Evolutionary conservation across 148 eudicot genomes (phyloP), one percentile per base, ranked within the genome.

Genomic region (Spergularia marina): DNA sequence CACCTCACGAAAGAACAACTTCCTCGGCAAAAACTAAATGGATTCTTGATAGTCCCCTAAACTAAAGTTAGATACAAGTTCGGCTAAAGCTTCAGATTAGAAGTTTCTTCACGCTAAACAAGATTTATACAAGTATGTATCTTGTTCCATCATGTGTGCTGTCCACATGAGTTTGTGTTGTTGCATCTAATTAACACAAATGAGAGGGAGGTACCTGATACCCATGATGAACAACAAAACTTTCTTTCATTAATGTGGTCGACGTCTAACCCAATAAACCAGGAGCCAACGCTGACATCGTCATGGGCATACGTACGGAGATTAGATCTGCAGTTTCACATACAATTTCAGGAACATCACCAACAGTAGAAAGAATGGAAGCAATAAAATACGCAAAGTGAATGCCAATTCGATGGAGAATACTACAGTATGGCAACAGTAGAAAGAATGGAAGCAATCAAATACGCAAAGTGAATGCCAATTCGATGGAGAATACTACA

Each of bases 221-320:
- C 86, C 97, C 97, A 90, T 65, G 95, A 83, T 36, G 97, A 90
- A 77, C 97, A 92, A 81, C 97, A 92, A 73, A 92, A 90, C 65
- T 84, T 87, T 80, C 74, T 85, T 15, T 92, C 97, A 76, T 88
- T 84, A 23, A 87, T 77, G 79, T 90, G 93, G 79, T 87, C 75
- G 69, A 89, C 89, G 84, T 92, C 90, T 18, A 86, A 86, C 75
- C 95, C 97, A 80, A 92, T 92, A 76, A 90, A 90, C 95, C 95
- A 92, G 76, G 97, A 92, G 51, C 97, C 97, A 39, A 86, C 92
- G 73, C 89, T 90, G 77, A 92, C 89, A 82, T 92, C 95, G 68
- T 92, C 97, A 80, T 89, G 92, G 21, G 95, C 93, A 39, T 92
- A 92, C 62, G 90, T 85, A 39, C 90, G 95, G 54, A 92, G 95